Conservation (phyloP, 148 eudicot species). For the Arctostaphylos glauca region DNA sequence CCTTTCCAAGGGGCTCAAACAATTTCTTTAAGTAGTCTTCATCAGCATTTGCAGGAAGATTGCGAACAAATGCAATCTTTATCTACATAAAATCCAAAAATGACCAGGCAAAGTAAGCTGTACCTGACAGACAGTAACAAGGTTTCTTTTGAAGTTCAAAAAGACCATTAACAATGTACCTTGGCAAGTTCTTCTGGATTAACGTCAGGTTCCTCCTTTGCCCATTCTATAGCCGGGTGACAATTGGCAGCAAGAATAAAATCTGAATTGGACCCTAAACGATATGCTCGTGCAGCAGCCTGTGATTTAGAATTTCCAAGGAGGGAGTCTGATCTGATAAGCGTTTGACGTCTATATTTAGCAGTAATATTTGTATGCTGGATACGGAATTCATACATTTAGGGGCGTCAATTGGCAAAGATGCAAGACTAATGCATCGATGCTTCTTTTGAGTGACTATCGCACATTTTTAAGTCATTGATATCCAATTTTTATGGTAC, state of each 20-base stretch:
- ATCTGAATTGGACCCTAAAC: constrained; percentile 47
- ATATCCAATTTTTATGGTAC: neutral
- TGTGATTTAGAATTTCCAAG: constrained; percentile 59
- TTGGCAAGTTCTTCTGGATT: constrained; percentile 62
- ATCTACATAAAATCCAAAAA: constrained; percentile 37
- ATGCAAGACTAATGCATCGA: constrained; percentile 13
- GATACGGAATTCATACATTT: constrained; percentile 15
- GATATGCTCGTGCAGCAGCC: constrained; percentile 74
- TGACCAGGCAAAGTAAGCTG: constrained; percentile 13
- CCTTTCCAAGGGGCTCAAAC: constrained; percentile 66
- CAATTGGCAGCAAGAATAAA: constrained; percentile 56
- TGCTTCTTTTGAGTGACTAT: neutral
- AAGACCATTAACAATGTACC: constrained; percentile 30
- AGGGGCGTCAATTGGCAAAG: constrained; percentile 11
- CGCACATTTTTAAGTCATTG: neutral
- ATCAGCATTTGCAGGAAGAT: constrained; percentile 54
- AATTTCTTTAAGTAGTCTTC: constrained; percentile 54
- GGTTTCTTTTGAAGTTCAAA: neutral
- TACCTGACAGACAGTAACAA: constrained; percentile 2
- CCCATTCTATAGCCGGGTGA: constrained; percentile 73
- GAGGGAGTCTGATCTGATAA: constrained; percentile 35
- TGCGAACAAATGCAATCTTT: constrained; percentile 60
- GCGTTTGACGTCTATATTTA: constrained; percentile 22
- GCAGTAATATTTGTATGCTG: constrained; percentile 14
- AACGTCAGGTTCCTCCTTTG: constrained; percentile 56